Conservation (phyloP, 78 protist species). For the Planoprotostelium fungivorum region DNA sequence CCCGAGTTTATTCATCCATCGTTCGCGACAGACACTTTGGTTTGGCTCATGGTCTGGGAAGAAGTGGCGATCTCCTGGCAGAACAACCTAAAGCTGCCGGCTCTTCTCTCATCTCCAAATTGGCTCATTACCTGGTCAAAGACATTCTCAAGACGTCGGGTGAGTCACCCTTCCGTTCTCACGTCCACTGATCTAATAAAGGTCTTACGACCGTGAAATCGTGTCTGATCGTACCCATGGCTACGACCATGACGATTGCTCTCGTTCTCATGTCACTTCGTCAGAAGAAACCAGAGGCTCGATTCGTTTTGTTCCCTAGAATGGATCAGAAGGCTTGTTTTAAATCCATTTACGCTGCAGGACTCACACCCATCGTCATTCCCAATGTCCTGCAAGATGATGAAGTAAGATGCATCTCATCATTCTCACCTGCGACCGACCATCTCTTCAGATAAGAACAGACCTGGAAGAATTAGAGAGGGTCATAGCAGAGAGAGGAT, state of each 20-base stretch:
- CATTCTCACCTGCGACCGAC: neutral
- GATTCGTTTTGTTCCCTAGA: conserved; percentile 92
- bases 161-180: neutral
- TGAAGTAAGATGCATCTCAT: conserved; percentile 2
- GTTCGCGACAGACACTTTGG: conserved; percentile 65
- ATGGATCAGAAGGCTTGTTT: conserved; percentile 98
- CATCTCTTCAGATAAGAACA: conserved; percentile 46
- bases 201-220: conserved; percentile 17
- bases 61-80: conserved; percentile 95
- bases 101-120: conserved; percentile 83
- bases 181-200: too few relatives aligned
- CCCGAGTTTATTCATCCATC: conserved; percentile 67
- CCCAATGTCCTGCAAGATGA: conserved; percentile 68
- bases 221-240: conserved; percentile 87
- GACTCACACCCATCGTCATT: conserved; percentile 71
- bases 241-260: conserved; percentile 96
- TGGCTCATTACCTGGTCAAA: conserved; percentile 65
- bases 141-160: conserved; percentile 67
- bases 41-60: conserved; percentile 95
- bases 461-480: conserved; percentile 27
- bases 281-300: conserved; percentile 9
- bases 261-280: conserved; percentile 71
- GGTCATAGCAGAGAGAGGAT: conserved; percentile 39
- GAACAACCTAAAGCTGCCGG: conserved; percentile 99
- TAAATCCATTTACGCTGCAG: conserved; percentile 91